phyloP scores from a whole-genome alignment of 768 basidiomycete species.

The Hypsizygus marmoreus region DNA sequence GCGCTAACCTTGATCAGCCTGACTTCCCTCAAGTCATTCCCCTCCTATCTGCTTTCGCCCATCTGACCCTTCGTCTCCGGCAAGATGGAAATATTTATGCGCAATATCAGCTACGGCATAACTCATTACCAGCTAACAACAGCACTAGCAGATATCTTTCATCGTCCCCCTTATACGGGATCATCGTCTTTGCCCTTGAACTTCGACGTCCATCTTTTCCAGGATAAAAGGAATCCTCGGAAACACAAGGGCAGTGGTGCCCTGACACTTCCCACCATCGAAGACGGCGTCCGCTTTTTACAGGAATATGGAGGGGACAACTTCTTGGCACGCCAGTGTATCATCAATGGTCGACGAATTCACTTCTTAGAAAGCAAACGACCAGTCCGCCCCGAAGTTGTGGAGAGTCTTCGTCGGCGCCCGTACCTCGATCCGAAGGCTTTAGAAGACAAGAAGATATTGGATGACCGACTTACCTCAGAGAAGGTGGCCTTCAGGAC shows the following conservation, averaged over 20 bases:
- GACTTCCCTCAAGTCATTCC: constrained; percentile 6
- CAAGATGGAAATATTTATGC: constrained; percentile 45
- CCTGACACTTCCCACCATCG: constrained; percentile 46
- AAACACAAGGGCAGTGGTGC: constrained; percentile 44
- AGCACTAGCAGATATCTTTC: constrained; percentile 46
- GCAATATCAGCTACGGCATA: constrained; percentile 32
- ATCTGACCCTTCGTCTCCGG: too few relatives aligned
- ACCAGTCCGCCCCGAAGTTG: constrained; percentile 30
- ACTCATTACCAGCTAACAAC: constrained; percentile 31
- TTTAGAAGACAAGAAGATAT: constrained; percentile 34
- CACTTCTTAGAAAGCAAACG: constrained; percentile 32
- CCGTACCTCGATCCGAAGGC: constrained; percentile 46
- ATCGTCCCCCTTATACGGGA: constrained; percentile 38
- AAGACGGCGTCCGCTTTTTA: constrained; percentile 46
- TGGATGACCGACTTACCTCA: constrained; percentile 28
- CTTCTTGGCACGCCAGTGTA: constrained; percentile 19
- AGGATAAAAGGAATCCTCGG: constrained; percentile 29
- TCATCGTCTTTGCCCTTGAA: constrained; percentile 40
- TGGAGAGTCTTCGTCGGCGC: constrained; percentile 36
- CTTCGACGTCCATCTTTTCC: constrained; percentile 55
- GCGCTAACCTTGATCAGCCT: constrained; percentile 2
- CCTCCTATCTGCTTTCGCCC: constrained; percentile 6
- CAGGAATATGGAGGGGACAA: constrained; percentile 33
- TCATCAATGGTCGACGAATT: constrained; percentile 33
- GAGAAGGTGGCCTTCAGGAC: constrained; percentile 31